These are phyloP conservation scores for Epichloe amarillans DNA, from an alignment of 2,329 filamentous ascomycete genomes.

Conservation along the genomic window DNA sequence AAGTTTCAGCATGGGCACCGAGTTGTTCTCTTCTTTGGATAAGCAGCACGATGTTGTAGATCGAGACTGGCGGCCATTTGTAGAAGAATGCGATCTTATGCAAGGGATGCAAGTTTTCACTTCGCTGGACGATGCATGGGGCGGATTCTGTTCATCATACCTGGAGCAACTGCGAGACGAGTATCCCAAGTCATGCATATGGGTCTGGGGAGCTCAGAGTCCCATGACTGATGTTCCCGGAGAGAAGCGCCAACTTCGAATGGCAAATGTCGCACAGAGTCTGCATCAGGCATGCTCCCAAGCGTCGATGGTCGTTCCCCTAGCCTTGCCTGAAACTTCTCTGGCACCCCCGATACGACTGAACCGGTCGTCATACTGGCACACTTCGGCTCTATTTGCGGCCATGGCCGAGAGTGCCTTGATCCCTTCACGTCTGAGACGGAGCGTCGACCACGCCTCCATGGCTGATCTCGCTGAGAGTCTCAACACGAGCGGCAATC, in stretches of 20 bases:
- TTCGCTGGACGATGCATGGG: slow-evolving; percentile 66
- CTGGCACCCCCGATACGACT: slow-evolving; percentile 46
- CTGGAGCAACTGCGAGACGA: slow-evolving; percentile 74
- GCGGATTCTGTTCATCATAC: slow-evolving; percentile 60
- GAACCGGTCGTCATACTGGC: slow-evolving; percentile 58
- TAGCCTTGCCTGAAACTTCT: slow-evolving; percentile 46
- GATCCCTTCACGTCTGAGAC: slow-evolving; percentile 57
- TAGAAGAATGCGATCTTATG: slow-evolving; percentile 86
- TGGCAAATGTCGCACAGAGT: slow-evolving; percentile 62
- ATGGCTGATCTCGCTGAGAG: slow-evolving; percentile 51
- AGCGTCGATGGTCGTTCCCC: slow-evolving; percentile 65
- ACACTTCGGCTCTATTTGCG: slow-evolving; percentile 62
- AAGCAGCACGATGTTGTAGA: slow-evolving; percentile 79
- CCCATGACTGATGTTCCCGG: slow-evolving; percentile 36
- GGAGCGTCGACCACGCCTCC: slow-evolving; percentile 27
- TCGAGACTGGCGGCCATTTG: slow-evolving; percentile 75
- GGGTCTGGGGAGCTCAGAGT: slow-evolving; percentile 75
- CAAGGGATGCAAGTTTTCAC: slow-evolving; percentile 74
- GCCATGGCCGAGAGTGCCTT: slow-evolving; percentile 68
- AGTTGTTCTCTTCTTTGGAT: slow-evolving; percentile 60
- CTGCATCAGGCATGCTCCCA: slow-evolving; percentile 55
- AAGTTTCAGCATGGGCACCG: slow-evolving; percentile 72
- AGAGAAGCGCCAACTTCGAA: slow-evolving; percentile 39
- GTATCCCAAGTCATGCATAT: slow-evolving; percentile 74
- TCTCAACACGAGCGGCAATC: slow-evolving; percentile 64